phyloP scores from a whole-genome alignment of 2,329 filamentous ascomycete genomes.

The Bipolaris bicolor region DNA sequence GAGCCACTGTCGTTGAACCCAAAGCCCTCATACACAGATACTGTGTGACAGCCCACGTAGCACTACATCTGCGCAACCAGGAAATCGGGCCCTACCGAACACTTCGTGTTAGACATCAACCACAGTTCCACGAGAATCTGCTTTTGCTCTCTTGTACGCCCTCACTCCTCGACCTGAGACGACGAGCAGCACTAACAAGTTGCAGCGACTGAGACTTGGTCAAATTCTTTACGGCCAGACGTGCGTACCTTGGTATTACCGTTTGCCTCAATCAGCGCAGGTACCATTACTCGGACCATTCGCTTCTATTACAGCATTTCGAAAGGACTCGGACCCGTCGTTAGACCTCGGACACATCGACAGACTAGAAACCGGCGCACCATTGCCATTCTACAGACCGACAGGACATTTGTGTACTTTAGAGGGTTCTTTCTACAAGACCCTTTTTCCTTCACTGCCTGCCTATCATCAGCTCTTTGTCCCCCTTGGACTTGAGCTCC shows the following conservation, averaged over 20 bases:
- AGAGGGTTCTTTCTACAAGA: conserved; percentile 38
- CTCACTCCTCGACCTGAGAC: conserved; percentile 46
- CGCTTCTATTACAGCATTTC: conserved; percentile 34
- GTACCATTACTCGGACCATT: conserved; percentile 44
- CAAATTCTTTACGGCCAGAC: conserved; percentile 52
- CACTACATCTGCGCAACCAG: conserved; percentile 57
- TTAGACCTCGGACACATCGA: conserved; percentile 38
- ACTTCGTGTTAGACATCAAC: conserved; percentile 43
- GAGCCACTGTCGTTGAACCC: conserved; percentile 38
- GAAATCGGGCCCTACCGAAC: conserved; percentile 51
- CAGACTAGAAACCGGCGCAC: conserved; percentile 39
- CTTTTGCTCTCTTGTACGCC: conserved; percentile 50
- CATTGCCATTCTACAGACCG: conserved; percentile 35
- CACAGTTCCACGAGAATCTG: conserved; percentile 47
- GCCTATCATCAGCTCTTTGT: conserved; percentile 44
- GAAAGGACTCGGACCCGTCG: conserved; percentile 32
- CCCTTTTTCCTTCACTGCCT: conserved; percentile 38
- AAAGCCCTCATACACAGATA: conserved; percentile 46
- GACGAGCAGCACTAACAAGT: conserved; percentile 47
- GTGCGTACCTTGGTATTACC: conserved; percentile 54
- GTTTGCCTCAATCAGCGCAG: conserved; percentile 43
- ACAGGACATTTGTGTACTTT: conserved; percentile 38
- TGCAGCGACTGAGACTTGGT: conserved; percentile 51
- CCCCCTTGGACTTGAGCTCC: conserved; percentile 32
- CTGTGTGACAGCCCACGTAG: conserved; percentile 49